Base-by-base conservation (phyloP, 2,329 filamentous ascomycete species). In the Aschersonia sp. region DNA sequence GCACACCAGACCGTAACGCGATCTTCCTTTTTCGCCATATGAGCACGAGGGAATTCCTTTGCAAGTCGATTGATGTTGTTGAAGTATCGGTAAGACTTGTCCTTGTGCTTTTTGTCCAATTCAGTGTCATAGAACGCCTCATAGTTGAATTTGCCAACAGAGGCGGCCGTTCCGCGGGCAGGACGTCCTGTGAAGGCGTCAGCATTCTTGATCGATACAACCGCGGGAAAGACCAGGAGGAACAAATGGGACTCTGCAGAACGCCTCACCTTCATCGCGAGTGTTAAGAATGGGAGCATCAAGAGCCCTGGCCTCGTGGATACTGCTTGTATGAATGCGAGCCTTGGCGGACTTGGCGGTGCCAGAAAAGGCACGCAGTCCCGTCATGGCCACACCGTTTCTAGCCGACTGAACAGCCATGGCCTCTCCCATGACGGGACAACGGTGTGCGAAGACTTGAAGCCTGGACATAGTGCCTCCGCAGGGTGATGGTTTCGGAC, bases 61-160 rank as follows among this genome's bases (percentile, higher is more conserved):
- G 92, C 92, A 51, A 98, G 76, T 37, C 92, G 88, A 63, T 98
- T 98, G 79, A 98, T 98, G 73, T 98, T 98, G 76, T 98, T 98
- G 75, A 98, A 98, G 73, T 97, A 97, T 61, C 92, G 87, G 72
- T 98, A 98, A 46, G 89, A 96, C 72, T 96, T 97, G 76, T 98
- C 92, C 75, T 94, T 89, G 76, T 95, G 92, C 73, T 98, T 98
- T 78, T 96, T 97, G 58, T 96, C 87, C 56, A 98, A 69, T 66
- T 98, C 90, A 52, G 71, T 71, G 54, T 82, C 70, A 69, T 97
- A 98, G 68, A 96, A 98, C 44, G 66, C 78, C 59, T 95, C 81
- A 60, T 98, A 98, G 66, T 97, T 77, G 67, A 96, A 98, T 59
- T 81, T 86, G 50, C 73, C 72, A 42, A 58, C 56, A 6, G 49